Percentiles rank a stretch among this genome's conserved stretches.
Conservation (phyloP, 2,329 filamentous ascomycete species). For the Xylaria sp. region DNA sequence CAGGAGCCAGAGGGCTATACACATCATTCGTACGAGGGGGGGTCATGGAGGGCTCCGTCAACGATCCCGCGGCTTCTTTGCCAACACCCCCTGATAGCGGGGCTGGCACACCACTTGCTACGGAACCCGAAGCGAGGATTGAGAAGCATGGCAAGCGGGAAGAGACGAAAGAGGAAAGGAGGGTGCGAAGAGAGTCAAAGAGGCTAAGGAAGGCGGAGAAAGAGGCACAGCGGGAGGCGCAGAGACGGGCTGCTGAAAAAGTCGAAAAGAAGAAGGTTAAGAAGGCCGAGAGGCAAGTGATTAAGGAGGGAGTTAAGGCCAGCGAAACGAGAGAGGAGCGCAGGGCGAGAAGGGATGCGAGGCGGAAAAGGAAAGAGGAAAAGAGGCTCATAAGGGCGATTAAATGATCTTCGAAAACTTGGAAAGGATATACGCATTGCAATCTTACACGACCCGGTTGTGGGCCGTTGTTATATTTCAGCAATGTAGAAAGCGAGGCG, state of each 20-base stretch:
- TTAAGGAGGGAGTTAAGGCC: slow-evolving; percentile 49
- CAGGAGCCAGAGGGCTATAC: slow-evolving; percentile 75
- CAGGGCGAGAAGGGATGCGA: slow-evolving; percentile 57
- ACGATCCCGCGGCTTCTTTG: slow-evolving; percentile 40
- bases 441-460: slow-evolving; percentile 1
- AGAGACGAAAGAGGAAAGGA: slow-evolving; percentile 44
- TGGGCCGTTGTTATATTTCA: background rate
- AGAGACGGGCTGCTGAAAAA: slow-evolving; percentile 49
- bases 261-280: slow-evolving; percentile 56
- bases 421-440: background rate
- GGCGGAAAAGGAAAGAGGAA: slow-evolving; percentile 53
- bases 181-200: slow-evolving; percentile 48
- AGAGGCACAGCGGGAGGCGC: slow-evolving; percentile 42
- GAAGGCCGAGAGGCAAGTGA: slow-evolving; percentile 55
- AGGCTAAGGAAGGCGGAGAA: slow-evolving; percentile 48
- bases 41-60: slow-evolving; percentile 76
- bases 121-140: slow-evolving; percentile 47
- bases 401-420: slow-evolving; percentile 30
- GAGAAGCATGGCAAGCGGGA: slow-evolving; percentile 41
- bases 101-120: slow-evolving; percentile 47
- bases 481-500: slow-evolving; percentile 19
- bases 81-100: slow-evolving; percentile 51
- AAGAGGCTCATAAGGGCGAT: slow-evolving; percentile 44
- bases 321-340: slow-evolving; percentile 61
- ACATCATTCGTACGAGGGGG: slow-evolving; percentile 87